Percentiles rank a stretch among this genome's conserved stretches.
phyloP scores from a whole-genome alignment of 1,284 basidiomycete genomes.

The Neolentinus lepideus region DNA sequence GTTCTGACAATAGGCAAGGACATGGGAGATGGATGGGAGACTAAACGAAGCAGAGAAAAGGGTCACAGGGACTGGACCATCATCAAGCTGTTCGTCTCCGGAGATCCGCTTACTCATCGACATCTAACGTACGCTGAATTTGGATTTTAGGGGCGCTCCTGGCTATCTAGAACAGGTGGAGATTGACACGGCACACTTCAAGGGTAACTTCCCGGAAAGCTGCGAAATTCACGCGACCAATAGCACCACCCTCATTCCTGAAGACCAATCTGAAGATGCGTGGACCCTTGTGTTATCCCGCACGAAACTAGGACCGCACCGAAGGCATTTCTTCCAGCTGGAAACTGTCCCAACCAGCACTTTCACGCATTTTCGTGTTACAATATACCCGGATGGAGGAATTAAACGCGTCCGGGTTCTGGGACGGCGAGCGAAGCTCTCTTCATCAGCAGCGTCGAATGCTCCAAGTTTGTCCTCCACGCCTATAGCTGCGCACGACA shows the following conservation, averaged over 20 bases:
- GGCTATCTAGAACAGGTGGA: slow-evolving; percentile 77
- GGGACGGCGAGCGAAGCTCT: slow-evolving; percentile 45
- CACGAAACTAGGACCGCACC: slow-evolving; percentile 83
- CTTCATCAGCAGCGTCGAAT: not conserved
- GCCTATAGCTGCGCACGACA: slow-evolving; percentile 6
- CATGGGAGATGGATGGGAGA: slow-evolving; percentile 99
- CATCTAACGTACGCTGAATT: slow-evolving; percentile 2
- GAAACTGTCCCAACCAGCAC: slow-evolving; percentile 48
- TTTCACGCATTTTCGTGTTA: slow-evolving; percentile 84
- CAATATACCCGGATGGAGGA: slow-evolving; percentile 93
- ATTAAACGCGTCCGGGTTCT: slow-evolving; percentile 86
- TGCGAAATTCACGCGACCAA: slow-evolving; percentile 74
- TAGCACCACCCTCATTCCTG: slow-evolving; percentile 34
- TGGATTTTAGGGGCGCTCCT: slow-evolving; percentile 45
- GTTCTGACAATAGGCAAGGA: slow-evolving; percentile 44
- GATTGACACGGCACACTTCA: slow-evolving; percentile 94
- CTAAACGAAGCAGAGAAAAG: slow-evolving; percentile 76
- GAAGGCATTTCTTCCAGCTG: slow-evolving; percentile 85
- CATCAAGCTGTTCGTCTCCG: slow-evolving; percentile 69
- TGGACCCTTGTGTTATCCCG: slow-evolving; percentile 78
- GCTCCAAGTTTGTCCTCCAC: not conserved
- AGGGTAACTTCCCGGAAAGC: slow-evolving; percentile 93
- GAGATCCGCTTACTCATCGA: slow-evolving; percentile 3
- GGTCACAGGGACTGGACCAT: slow-evolving; percentile 90
- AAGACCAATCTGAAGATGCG: slow-evolving; percentile 29